These are phyloP conservation scores for Chalaropsis ovoidea DNA, from an alignment of 2,329 filamentous ascomycete genomes.

Conservation along the genomic window DNA sequence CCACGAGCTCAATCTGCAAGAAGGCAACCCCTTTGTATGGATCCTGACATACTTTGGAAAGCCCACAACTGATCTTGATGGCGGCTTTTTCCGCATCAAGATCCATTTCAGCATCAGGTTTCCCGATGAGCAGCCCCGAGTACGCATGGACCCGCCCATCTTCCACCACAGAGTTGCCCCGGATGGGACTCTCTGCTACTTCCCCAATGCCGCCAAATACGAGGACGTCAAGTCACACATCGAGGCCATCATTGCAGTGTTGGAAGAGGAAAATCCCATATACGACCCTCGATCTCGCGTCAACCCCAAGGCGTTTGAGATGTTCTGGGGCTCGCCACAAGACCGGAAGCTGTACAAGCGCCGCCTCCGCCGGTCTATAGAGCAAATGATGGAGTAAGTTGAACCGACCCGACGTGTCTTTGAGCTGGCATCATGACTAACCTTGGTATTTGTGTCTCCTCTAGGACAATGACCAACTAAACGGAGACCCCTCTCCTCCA, in stretches of 20 bases:
- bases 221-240: constrained; percentile 79
- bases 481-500: not conserved
- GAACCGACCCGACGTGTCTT: not conserved
- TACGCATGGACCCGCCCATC: constrained; percentile 66
- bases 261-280: constrained; percentile 80
- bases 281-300: constrained; percentile 87
- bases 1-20: constrained; percentile 63
- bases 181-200: constrained; percentile 77
- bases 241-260: constrained; percentile 64
- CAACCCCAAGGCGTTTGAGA: constrained; percentile 70
- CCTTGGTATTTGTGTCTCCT: not conserved
- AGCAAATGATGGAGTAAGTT: constrained; percentile 53
- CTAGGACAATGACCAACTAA: constrained; percentile 33
- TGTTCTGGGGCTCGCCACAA: constrained; percentile 71
- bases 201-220: constrained; percentile 45
- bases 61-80: constrained; percentile 87
- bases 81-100: constrained; percentile 74
- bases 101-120: constrained; percentile 75
- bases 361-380: constrained; percentile 66
- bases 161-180: constrained; percentile 81
- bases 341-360: constrained; percentile 80
- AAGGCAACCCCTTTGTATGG: constrained; percentile 87
- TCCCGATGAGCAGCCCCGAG: constrained; percentile 77
- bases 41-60: constrained; percentile 77
- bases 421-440: constrained; percentile 12